These are phyloP conservation scores for Rhizopogon salebrosus DNA, from an alignment of 768 basidiomycete species.

Conservation along the genomic window DNA sequence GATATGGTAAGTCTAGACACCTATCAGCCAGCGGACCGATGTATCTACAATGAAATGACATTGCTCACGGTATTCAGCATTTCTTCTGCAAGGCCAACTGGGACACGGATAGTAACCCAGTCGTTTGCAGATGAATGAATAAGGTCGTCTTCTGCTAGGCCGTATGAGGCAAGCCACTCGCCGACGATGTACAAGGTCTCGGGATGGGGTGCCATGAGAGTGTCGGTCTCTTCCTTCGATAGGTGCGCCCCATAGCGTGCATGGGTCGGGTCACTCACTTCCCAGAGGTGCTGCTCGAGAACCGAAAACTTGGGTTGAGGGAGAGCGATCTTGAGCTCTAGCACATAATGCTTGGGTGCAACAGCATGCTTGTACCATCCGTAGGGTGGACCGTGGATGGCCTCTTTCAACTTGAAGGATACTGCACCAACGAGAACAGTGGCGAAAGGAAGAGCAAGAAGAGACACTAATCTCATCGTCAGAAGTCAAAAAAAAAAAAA, in stretches of 20 bases:
- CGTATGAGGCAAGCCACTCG: constrained; percentile 57
- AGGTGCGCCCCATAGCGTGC: constrained; percentile 51
- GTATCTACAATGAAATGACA: not conserved
- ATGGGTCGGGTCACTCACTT: constrained; percentile 55
- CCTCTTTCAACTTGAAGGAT: constrained; percentile 40
- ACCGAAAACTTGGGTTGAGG: constrained; percentile 45
- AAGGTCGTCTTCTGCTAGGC: constrained; percentile 42
- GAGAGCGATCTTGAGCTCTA: constrained; percentile 55
- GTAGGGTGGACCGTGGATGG: constrained; percentile 34
- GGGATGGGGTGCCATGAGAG: constrained; percentile 51
- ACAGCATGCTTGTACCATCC: constrained; percentile 43
- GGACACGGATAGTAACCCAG: constrained; percentile 59
- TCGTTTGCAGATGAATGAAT: constrained; percentile 60
- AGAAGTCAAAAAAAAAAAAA: not conserved
- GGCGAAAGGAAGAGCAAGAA: constrained; percentile 1
- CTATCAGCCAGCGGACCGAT: not conserved
- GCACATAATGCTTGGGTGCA: constrained; percentile 39
- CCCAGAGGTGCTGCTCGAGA: constrained; percentile 48
- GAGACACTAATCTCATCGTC: not conserved
- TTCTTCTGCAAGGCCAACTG: constrained; percentile 55
- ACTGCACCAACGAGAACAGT: constrained; percentile 9
- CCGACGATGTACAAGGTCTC: constrained; percentile 49
- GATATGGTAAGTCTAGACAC: constrained; percentile 51
- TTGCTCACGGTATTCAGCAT: constrained; percentile 63
- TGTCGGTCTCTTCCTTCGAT: constrained; percentile 62